Evolutionary conservation across 1,284 basidiomycete genomes (phyloP), one percentile per base, ranked within the genome.

Genomic region (Retiboletus fuscus): DNA sequence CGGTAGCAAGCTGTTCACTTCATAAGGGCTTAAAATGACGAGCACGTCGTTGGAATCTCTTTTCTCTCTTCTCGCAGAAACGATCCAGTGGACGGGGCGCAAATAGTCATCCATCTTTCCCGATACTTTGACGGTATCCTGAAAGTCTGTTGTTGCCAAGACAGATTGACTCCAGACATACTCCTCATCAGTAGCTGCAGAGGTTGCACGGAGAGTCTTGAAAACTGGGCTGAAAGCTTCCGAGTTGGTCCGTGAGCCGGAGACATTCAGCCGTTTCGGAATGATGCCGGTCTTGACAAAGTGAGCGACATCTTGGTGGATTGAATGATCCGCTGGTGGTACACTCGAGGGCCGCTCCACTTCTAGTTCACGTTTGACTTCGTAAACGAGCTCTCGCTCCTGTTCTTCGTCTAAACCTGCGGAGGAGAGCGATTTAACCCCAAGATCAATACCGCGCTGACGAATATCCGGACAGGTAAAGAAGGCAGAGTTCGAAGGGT

Each of bases 381-480:
- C 87, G 44, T 85, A 84, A 15, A 71, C 74, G 3, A 88, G 78
- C 72, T 89, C 88, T 20, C 86, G 79, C 66, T 89, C 88, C 69
- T 88, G 87, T 69, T 88, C 88, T 73, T 89, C 87, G 6, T 83
- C 84, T 68, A 86, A 73, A 28, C 70, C 66, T 2, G 70, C 60
- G 41, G 78, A 73, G 1, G 62, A 28, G 12, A 80, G 46, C 0
- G 74, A 66, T 10, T 28, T 58, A 8, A 80, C 66, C 0, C 83
- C 82, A 13, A 87, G 79, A 26, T 69, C 41, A n/a, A 66, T 30
- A 18, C 82, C 80, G 61, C 78, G 79, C 15, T 75, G 73, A 2
- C 61, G 71, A 13, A 87, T 76, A 1, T 78, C 78, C 13, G 79
- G 76, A 41, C 72, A 58, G 2, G 65, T 4, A 13, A 69, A 49